Evolutionary conservation across 495 filamentous ascomycete species (phyloP).

Genomic region (Penicillium arizonense): DNA sequence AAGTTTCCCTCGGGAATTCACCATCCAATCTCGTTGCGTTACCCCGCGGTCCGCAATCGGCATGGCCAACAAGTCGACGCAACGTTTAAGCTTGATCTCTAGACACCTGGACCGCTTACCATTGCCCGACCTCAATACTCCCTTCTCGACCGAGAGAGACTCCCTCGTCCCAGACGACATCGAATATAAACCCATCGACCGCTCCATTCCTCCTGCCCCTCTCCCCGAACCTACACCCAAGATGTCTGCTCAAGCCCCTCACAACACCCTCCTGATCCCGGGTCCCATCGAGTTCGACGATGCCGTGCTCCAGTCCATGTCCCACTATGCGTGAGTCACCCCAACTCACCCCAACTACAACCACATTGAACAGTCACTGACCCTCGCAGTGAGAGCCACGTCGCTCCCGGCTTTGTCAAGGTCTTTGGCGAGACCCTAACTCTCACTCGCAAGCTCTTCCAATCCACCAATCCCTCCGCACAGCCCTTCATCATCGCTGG

Average conservation of each 20-base stretch:
- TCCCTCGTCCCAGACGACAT: slow-evolving; percentile 54
- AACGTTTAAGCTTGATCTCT: slow-evolving; percentile 76
- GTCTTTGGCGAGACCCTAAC: slow-evolving; percentile 86
- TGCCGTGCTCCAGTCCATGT: slow-evolving; percentile 92
- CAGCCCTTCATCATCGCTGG: slow-evolving; percentile 94
- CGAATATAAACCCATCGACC: slow-evolving; percentile 53
- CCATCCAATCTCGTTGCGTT: slow-evolving; percentile 17
- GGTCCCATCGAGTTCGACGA: slow-evolving; percentile 99
- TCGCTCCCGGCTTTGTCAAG: slow-evolving; percentile 81
- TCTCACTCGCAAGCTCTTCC: slow-evolving; percentile 89
- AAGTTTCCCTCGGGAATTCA: slow-evolving; percentile 28
- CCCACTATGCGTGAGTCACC: slow-evolving; percentile 79
- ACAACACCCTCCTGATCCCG: slow-evolving; percentile 86
- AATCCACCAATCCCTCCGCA: slow-evolving; percentile 73
- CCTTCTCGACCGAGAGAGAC: slow-evolving; percentile 63
- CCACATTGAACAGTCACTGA: slow-evolving; percentile 1
- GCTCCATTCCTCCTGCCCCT: slow-evolving; percentile 28
- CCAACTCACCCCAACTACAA: neutral
- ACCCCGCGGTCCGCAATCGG: slow-evolving; percentile 44
- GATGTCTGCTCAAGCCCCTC: slow-evolving; percentile 78
- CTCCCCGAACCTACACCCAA: slow-evolving; percentile 16
- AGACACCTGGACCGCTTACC: slow-evolving; percentile 69
- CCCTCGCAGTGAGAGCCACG: slow-evolving; percentile 83
- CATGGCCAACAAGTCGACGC: slow-evolving; percentile 58
- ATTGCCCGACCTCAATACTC: slow-evolving; percentile 62